Evolutionary conservation across 1,284 basidiomycete species (phyloP), one percentile per base, ranked within the genome.

Genomic region (Chondrostereum purpureum): DNA sequence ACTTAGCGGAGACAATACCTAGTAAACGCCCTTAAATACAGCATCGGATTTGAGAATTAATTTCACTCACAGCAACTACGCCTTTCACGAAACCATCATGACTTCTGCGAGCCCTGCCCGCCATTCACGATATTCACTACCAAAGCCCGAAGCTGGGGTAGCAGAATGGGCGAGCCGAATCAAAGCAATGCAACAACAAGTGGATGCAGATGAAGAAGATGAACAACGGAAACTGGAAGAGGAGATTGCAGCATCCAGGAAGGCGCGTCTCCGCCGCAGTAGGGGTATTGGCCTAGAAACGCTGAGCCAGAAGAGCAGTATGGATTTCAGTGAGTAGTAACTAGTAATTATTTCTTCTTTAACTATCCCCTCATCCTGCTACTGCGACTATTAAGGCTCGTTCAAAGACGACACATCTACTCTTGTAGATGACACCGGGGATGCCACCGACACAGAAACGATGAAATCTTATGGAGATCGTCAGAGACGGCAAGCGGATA

Each of bases 151-250:
- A 16, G 19, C 14, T 18, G 39, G 39, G 17, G 13, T 41, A 13
- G 39, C 84, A 14, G 85, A 89, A 60, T 89, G 86, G 86, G 76
- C 85, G 13, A 83, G 67, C 61, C 81, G 73, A 66, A 87, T 89
- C 62, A 83, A 82, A 60, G 83, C 78, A 11, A 64, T 88, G 58
- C 85, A 88, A 59, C 75, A 77, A 45, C 83, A 88, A 56, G 82
- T 88, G 22, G 86, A 89, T 53, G 79, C 79, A 14, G 82, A 87
- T 52, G 85, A 87, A 50, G 85, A 86, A 58, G 74, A 70, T 4
- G 87, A 89, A 55, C 78, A 86, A 54, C 75, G 70, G 43, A 70
- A 77, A 48, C 70, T 89, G 1, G 85, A 88, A 60, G 77, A 86
- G 52, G 86, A 89, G 62, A 89, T 89, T 50, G 72, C 72, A 40